These are phyloP conservation scores for Alternaria burnsii DNA, from an alignment of 2,329 filamentous ascomycete species.

Conservation along the genomic window DNA sequence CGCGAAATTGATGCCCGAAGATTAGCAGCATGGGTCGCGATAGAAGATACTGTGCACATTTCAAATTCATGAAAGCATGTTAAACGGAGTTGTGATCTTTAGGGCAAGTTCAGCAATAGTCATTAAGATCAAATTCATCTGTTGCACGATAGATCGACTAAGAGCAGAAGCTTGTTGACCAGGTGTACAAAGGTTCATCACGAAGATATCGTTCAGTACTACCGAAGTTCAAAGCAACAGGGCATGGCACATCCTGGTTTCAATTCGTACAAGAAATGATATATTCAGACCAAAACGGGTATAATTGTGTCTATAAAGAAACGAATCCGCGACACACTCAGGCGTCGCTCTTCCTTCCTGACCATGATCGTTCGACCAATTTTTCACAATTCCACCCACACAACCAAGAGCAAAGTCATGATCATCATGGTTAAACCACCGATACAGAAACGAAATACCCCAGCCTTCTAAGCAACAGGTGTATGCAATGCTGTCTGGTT, in stretches of 20 bases:
- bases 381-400: neutral
- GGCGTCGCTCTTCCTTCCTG: neutral
- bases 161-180: neutral
- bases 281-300: neutral
- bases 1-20: neutral
- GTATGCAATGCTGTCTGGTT: conserved; percentile 54
- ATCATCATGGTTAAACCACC: neutral
- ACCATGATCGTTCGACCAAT: neutral
- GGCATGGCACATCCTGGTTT: neutral
- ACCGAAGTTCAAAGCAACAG: too few species aligned
- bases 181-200: neutral
- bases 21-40: neutral
- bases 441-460: neutral
- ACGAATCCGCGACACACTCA: neutral
- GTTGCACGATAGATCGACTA: neutral
- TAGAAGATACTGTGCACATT: neutral
- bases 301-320: neutral
- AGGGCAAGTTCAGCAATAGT: neutral
- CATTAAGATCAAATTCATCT: neutral
- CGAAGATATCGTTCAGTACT: neutral
- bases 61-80: neutral
- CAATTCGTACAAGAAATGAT: neutral
- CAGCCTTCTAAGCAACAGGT: neutral
- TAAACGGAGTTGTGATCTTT: neutral
- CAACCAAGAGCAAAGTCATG: neutral